Base-by-base conservation (phyloP, 225 moss, liverwort and hornwort species). In the Polytrichum formosum region DNA sequence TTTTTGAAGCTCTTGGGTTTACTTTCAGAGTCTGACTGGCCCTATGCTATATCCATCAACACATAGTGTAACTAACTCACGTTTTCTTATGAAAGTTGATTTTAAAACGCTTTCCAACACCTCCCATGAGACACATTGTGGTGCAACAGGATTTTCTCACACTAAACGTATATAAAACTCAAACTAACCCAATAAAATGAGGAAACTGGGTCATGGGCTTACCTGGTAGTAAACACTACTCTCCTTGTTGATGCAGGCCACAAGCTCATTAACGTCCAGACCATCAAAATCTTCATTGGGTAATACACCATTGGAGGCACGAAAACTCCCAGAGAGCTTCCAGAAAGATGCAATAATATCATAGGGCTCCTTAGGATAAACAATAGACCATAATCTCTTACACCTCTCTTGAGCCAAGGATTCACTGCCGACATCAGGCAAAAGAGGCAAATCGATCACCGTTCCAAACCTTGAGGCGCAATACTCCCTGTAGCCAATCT, bases 351-450 rank as follows among this genome's bases (percentile, higher is more conserved):
- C 80, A 68, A 90, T 65, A 25, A 87, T 83, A 71, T 91, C 93
- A 61, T 88, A 94, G 4, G 90, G 90, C 74, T 94, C 93, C 70
- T 85, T 88, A 17, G 91, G 91, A 67, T 88, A 91, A 1, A 69
- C 71, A 65, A 76, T 77, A 5, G 72, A 67, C 93, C 93, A 94
- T 53, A 91, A 62, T 26, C 77, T 77, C 27, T 78, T 81, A 60
- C 93, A 91, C 59, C 91, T 82, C 62, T 94, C 93, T 28, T 86
- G 93, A 2, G 93, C 90, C 53, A 81, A 83, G 61, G 74, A 71
- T 79, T 91, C 93, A 74, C 79, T 85, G 64, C 84, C 88, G 8
- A 77, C 73, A 79, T 85, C 85, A 0, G 79, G 79, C 33, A 91
- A 73, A 53, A 83, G 28, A 53, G 91, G 93, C 46, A 80, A 81